A percentile compares a stretch with the other conserved stretches of the same genome.
Conservation (phyloP, 306 rosid genomes). For the Vigna radiata region DNA sequence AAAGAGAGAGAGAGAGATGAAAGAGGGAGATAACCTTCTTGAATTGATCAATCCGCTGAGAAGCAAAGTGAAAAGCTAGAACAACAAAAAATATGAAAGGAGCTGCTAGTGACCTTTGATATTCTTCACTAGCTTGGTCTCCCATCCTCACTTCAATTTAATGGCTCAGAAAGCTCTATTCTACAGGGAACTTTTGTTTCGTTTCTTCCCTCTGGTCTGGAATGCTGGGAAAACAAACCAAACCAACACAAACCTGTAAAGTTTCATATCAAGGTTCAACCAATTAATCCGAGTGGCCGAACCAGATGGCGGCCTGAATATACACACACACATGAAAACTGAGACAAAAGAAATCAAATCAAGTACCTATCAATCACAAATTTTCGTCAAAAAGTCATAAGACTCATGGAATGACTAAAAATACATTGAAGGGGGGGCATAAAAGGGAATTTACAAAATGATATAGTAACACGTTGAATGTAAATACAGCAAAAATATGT, state of each 20-base stretch:
- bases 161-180: background rate
- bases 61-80: constrained; percentile 65
- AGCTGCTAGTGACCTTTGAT: constrained; percentile 66
- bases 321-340: background rate
- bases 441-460: background rate
- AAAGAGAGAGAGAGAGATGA: background rate
- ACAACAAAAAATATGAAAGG: constrained; percentile 63
- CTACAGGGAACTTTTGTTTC: background rate
- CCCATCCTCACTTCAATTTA: constrained; percentile 44
- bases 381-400: background rate
- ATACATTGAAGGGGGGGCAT: background rate
- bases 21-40: constrained; percentile 60
- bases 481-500: background rate
- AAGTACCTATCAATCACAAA: background rate
- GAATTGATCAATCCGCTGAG: constrained; percentile 58
- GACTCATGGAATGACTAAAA: background rate
- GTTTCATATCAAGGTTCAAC: background rate
- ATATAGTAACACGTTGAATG: background rate
- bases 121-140: constrained; percentile 45
- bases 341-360: background rate
- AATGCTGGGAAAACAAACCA: background rate
- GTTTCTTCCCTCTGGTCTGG: background rate
- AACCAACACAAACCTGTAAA: background rate
- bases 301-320: background rate
- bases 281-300: background rate